Evolutionary conservation across 2,329 filamentous ascomycete genomes (phyloP), one percentile per base, ranked within the genome.

Genomic region (Epichloe hybrida): DNA sequence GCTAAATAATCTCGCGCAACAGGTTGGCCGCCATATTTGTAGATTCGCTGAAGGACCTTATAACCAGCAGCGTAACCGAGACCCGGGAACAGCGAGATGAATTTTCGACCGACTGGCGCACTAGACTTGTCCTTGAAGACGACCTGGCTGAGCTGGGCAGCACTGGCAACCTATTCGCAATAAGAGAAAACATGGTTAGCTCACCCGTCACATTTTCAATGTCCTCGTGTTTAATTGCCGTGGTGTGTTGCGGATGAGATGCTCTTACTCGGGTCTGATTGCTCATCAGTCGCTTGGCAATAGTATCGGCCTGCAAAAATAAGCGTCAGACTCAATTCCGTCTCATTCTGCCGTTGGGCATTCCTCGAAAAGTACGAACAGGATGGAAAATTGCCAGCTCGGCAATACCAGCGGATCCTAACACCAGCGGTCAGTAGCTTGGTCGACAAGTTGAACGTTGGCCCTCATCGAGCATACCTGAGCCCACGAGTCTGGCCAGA

Each of bases 201-300:
- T 43, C 41, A 52, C 59, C 56, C 61, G 56, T 53, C 50, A 34
- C 31, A 35, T 50, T 43, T 27, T 51, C 35, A 20, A 13, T 34
- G 7, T 20, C 13, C 9, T 21, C 8, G 6, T 44, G 1, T 35
- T 13, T 12, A 11, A 9, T 31, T 8, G 48, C 1, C 23, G 17
- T 38, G 20, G 21, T 15, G 11, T 21, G 34, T 4, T 9, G 38
- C 21, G 11, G 27, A 13, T 12, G 27, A 15, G 46, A 36, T 35
- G 20, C 72, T 76, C 87, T 65, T 66, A 70, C 68, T 57, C 64
- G 64, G 55, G 81, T 81, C 68, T 95, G 85, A 72, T 98, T 96
- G 81, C 89, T 96, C 93, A 98, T 98, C 71, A 98, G 81, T 60
- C 93, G 88, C 78, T 98, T 98, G 56, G 93, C 91, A 63, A 94